A percentile compares a stretch with the other conserved stretches of the same genome.
These are phyloP conservation scores for Serendipita sp. DNA, from an alignment of 768 basidiomycete species.

Conservation along the genomic window DNA sequence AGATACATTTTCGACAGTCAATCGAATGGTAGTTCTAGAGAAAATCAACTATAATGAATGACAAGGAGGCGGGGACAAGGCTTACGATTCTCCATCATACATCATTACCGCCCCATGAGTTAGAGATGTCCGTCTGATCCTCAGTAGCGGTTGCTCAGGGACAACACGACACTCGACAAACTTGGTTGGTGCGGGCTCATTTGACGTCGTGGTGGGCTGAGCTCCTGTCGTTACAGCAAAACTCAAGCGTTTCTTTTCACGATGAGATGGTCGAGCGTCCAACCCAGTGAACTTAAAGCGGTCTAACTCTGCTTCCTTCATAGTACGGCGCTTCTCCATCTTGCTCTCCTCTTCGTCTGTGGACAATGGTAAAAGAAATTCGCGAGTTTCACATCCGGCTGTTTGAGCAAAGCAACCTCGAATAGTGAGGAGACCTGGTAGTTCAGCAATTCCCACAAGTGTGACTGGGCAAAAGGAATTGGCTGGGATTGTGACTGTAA, in stretches of 20 bases:
- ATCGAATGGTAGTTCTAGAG: slow-evolving; percentile 58
- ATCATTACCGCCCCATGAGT: slow-evolving; percentile 91
- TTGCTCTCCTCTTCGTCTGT: slow-evolving; percentile 54
- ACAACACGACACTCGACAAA: slow-evolving; percentile 76
- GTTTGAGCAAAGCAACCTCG: slow-evolving; percentile 70
- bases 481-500: slow-evolving; percentile 54
- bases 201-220: slow-evolving; percentile 15
- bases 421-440: slow-evolving; percentile 50
- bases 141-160: slow-evolving; percentile 71
- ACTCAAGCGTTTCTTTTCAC: slow-evolving; percentile 6
- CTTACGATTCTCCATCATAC: slow-evolving; percentile 84
- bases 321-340: slow-evolving; percentile 31
- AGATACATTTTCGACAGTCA: slow-evolving; percentile 86
- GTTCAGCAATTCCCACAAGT: slow-evolving; percentile 47
- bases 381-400: slow-evolving; percentile 49
- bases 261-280: slow-evolving; percentile 35
- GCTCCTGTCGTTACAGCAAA: neutral
- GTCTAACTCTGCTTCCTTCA: slow-evolving; percentile 46
- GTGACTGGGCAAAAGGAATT: slow-evolving; percentile 57
- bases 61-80: slow-evolving; percentile 5
- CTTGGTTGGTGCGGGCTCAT: slow-evolving; percentile 21
- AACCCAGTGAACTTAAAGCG: slow-evolving; percentile 63
- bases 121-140: slow-evolving; percentile 74
- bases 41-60: slow-evolving; percentile 10
- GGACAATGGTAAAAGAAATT: slow-evolving; percentile 60